Percentiles rank a stretch among this genome's conserved stretches.
phyloP scores from a whole-genome alignment of 2,329 filamentous ascomycete species.

The Ascochyta rabiei region DNA sequence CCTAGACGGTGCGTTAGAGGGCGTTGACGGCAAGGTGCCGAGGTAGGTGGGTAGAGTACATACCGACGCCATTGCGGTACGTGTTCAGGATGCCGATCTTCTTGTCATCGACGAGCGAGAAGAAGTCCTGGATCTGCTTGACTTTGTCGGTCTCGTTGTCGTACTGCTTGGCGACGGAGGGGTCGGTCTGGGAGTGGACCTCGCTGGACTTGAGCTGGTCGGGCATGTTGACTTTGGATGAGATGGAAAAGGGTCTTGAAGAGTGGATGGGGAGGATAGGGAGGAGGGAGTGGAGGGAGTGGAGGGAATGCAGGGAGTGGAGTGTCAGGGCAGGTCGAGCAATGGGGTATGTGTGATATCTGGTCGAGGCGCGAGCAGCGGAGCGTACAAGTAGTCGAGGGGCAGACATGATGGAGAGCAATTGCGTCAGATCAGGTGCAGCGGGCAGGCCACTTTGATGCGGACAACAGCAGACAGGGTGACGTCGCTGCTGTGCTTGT shows the following conservation, averaged over 20 bases:
- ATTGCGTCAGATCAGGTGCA: constrained; percentile 11
- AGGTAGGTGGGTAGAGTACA: constrained; percentile 6
- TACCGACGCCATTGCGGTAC: constrained; percentile 50
- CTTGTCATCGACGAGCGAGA: constrained; percentile 53
- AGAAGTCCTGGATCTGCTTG: constrained; percentile 57
- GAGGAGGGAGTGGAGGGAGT: too few relatives aligned
- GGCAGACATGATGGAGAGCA: constrained; percentile 21
- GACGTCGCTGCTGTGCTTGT: constrained; percentile 25
- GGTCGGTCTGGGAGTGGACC: constrained; percentile 53
- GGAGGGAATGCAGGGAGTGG: too few relatives aligned
- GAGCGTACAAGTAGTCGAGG: constrained; percentile 25
- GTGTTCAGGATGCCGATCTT: constrained; percentile 54
- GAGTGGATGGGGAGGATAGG: background rate
- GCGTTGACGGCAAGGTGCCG: constrained; percentile 1
- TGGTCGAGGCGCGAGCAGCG: constrained; percentile 5
- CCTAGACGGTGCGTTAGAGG: constrained; percentile 23
- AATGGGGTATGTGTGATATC: background rate
- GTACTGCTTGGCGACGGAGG: constrained; percentile 57
- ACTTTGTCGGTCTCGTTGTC: constrained; percentile 52
- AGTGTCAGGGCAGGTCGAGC: constrained; percentile 10
- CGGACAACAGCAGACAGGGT: constrained; percentile 15
- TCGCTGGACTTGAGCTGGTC: constrained; percentile 49
- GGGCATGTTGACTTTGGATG: constrained; percentile 51
- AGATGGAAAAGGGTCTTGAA: constrained; percentile 26
- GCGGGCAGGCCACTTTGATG: constrained; percentile 2